phyloP scores from a whole-genome alignment of 805 yeast genomes.

The Yarrowia bubula region DNA sequence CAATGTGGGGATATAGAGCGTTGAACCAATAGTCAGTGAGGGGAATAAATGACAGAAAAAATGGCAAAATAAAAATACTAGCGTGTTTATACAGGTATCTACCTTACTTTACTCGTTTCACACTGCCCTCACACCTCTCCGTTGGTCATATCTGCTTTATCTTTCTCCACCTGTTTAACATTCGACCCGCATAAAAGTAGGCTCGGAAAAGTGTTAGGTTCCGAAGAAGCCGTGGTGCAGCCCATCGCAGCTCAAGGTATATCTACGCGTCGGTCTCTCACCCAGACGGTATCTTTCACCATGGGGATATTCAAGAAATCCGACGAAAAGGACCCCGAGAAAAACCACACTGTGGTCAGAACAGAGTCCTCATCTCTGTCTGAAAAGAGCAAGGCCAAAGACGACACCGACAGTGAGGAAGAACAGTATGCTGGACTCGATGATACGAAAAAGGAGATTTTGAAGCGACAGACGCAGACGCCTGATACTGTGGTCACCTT shows the following conservation, averaged over 20 bases:
- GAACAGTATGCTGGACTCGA: slow-evolving; percentile 38
- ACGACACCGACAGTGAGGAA: not conserved
- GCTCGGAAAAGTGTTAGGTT: slow-evolving; percentile 14
- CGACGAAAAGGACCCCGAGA: slow-evolving; percentile 19
- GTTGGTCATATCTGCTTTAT: not conserved
- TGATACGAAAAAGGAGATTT: slow-evolving; percentile 38
- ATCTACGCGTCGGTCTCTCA: not conserved
- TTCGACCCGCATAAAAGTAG: not conserved
- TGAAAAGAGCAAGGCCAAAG: slow-evolving; percentile 27
- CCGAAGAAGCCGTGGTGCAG: slow-evolving; percentile 19
- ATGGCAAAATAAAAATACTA: no score
- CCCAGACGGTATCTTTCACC: not conserved
- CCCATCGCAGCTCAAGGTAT: not conserved
- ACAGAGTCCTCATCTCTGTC: slow-evolving; percentile 7
- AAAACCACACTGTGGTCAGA: not conserved
- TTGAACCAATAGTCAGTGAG: not conserved
- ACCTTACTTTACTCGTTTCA: not conserved
- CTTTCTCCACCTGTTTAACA: not conserved
- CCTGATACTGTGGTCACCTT: slow-evolving; percentile 33
- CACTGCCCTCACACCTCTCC: not conserved
- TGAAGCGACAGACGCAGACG: slow-evolving; percentile 39
- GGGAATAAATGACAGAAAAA: no score
- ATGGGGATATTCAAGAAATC: slow-evolving; percentile 17
- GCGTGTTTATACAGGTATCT: no score
- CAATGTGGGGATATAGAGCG: not conserved